phyloP scores from a whole-genome alignment of 768 basidiomycete genomes.

The Boletus eberwhitei region DNA sequence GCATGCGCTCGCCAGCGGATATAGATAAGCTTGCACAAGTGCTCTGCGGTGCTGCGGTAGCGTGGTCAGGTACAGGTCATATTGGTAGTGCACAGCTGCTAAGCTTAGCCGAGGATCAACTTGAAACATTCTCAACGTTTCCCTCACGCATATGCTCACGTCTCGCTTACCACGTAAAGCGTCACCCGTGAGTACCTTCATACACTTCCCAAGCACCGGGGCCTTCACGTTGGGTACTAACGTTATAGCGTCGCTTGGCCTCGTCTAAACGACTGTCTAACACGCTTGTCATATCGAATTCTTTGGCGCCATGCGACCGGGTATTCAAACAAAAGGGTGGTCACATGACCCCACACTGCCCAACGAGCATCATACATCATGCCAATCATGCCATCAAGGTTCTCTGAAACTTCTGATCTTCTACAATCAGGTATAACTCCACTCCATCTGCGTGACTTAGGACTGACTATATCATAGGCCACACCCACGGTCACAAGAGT shows the following conservation, averaged over 20 bases:
- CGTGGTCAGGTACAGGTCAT: not conserved
- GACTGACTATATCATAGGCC: not conserved
- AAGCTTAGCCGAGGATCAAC: not conserved
- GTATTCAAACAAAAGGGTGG: not conserved
- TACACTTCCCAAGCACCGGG: not conserved
- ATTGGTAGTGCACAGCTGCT: not conserved
- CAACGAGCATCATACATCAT: too few species aligned
- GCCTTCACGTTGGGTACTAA: too few species aligned
- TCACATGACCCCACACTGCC: not conserved
- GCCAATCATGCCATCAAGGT: not conserved
- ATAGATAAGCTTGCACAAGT: not conserved
- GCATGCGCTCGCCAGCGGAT: not conserved
- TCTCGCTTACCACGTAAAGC: conserved; percentile 16
- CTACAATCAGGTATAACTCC: not conserved
- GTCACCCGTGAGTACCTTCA: conserved; percentile 10
- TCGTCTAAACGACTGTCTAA: not conserved
- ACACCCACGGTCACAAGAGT: too few species aligned
- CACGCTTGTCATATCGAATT: not conserved
- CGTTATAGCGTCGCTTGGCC: too few species aligned
- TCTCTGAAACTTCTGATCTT: not conserved
- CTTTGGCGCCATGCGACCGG: not conserved
- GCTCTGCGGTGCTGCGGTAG: not conserved
- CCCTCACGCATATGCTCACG: not conserved
- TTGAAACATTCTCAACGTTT: conserved; percentile 13
- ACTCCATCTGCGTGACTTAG: not conserved